phyloP scores from a whole-genome alignment of 2,329 filamentous ascomycete genomes.

The Lachnellula hyalina region DNA sequence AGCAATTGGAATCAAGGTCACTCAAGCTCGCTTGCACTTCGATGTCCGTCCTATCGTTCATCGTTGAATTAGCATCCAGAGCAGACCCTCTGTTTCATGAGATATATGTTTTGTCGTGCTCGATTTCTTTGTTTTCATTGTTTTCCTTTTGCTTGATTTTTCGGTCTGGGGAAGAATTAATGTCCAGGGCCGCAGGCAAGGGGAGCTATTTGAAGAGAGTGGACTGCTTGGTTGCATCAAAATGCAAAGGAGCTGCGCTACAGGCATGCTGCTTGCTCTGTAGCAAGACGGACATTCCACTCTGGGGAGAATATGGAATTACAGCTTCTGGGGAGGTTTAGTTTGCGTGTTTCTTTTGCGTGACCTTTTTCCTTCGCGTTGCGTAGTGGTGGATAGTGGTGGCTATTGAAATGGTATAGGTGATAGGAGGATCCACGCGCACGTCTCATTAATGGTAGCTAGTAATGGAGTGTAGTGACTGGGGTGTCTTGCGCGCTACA shows the following conservation, averaged over 20 bases:
- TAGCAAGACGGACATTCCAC: constrained; percentile 8
- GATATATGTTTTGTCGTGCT: constrained; percentile 22
- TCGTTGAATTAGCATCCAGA: constrained; percentile 22
- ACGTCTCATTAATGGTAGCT: background rate
- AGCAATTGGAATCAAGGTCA: constrained; percentile 25
- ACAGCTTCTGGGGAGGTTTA: constrained; percentile 32
- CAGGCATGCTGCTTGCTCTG: background rate
- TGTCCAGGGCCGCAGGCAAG: constrained; percentile 21
- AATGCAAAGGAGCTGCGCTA: background rate
- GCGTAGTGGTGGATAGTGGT: constrained; percentile 1
- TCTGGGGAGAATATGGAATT: constrained; percentile 18
- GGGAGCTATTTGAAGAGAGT: background rate
- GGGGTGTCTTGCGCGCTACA: background rate
- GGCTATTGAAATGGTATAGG: background rate
- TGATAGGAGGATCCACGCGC: constrained; percentile 2
- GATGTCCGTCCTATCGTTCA: constrained; percentile 13
- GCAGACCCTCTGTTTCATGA: constrained; percentile 26
- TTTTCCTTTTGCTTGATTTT: constrained; percentile 12
- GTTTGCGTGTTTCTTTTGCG: constrained; percentile 17
- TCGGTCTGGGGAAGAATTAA: constrained; percentile 21
- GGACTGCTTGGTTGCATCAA: constrained; percentile 3
- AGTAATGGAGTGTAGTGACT: background rate
- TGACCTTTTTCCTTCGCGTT: constrained; percentile 15
- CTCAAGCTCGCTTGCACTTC: constrained; percentile 26
- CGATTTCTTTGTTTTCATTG: constrained; percentile 23